Evolutionary conservation across 1,284 basidiomycete species (phyloP).

Genomic region (Hortiboletus rubellus): DNA sequence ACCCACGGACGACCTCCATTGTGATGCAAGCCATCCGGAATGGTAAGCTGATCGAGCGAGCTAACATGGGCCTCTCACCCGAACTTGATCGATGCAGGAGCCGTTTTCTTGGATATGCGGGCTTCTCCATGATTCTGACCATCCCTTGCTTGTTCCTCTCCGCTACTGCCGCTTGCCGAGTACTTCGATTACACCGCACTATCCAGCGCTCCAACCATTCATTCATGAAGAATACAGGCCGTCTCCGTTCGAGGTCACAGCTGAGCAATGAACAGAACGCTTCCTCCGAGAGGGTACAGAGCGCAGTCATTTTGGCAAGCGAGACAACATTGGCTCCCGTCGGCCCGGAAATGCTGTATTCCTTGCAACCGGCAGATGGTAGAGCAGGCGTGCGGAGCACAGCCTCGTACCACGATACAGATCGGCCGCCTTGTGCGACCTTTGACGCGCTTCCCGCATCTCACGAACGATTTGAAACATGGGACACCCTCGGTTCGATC

Average conservation of each 20-base stretch:
- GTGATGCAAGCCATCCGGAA: conserved; percentile 52
- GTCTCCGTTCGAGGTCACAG: background rate
- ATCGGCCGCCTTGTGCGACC: background rate
- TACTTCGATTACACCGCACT: conserved; percentile 33
- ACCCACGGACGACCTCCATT: conserved; percentile 52
- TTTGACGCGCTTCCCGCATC: background rate
- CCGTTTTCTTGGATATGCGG: conserved; percentile 60
- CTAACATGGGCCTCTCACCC: background rate
- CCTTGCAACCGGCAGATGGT: background rate
- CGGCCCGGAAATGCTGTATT: background rate
- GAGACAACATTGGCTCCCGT: background rate
- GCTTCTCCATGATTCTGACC: conserved; percentile 50
- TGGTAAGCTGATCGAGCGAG: conserved; percentile 43
- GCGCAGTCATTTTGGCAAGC: background rate
- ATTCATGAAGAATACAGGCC: background rate
- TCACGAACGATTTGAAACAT: background rate
- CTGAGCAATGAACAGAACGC: background rate
- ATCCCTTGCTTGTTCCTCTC: conserved; percentile 55
- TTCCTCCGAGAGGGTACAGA: background rate
- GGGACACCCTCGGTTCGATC: conserved; percentile 1
- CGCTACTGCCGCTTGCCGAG: conserved; percentile 40
- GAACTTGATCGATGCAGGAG: conserved; percentile 42
- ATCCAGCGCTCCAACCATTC: conserved; percentile 2
- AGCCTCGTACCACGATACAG: background rate
- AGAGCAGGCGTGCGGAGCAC: background rate